These are phyloP conservation scores for Sicyos baderoa DNA, from an alignment of 306 rosid genomes.

Conservation along the genomic window DNA sequence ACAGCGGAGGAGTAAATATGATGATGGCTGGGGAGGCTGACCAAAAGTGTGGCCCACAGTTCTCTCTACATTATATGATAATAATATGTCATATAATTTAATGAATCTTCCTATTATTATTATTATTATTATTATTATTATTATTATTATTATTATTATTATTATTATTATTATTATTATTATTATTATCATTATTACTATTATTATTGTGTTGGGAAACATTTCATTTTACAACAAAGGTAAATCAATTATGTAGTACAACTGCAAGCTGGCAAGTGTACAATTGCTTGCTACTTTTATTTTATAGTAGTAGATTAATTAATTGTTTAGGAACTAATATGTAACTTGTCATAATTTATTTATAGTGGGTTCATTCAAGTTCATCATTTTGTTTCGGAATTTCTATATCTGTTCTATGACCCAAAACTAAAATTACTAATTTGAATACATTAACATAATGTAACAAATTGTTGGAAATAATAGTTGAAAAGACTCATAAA, in stretches of 20 bases:
- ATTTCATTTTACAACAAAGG: too few species aligned
- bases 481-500: neutral
- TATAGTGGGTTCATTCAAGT: neutral
- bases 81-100: neutral
- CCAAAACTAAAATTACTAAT: neutral
- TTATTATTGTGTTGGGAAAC: too few species aligned
- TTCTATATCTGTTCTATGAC: neutral
- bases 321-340: neutral
- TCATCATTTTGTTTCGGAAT: neutral
- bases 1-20: neutral
- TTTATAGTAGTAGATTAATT: neutral
- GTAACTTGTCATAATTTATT: neutral
- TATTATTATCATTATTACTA: neutral
- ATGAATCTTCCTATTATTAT: neutral
- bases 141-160: neutral
- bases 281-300: neutral
- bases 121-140: neutral
- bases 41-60: constrained; percentile 23
- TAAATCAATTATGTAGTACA: neutral
- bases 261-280: neutral
- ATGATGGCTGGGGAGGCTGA: constrained; percentile 13
- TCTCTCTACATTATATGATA: neutral
- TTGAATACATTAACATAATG: too few species aligned
- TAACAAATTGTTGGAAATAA: neutral
- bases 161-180: neutral